Conservation (phyloP, 768 basidiomycete genomes). For the Tricholoma furcatifolium region DNA sequence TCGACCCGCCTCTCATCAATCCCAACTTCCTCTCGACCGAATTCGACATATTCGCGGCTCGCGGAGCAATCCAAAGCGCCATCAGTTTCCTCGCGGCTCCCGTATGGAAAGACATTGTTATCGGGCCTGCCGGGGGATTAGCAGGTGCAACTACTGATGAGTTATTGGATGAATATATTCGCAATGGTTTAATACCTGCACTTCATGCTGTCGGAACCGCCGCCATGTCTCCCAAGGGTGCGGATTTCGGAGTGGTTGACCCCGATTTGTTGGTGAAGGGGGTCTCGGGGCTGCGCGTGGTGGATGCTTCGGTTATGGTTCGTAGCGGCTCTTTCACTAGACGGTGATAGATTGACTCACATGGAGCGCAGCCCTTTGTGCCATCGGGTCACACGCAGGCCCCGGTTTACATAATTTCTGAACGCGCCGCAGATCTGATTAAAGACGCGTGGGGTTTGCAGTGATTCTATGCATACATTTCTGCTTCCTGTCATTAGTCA, state of each 20-base stretch:
- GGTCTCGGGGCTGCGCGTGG: neutral
- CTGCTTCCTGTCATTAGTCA: too few species aligned
- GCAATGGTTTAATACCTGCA: neutral
- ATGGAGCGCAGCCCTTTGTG: neutral
- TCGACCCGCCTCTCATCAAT: slow-evolving; percentile 40
- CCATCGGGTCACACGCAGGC: neutral
- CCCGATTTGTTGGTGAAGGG: neutral
- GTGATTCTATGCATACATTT: neutral
- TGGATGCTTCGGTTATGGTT: slow-evolving; percentile 1
- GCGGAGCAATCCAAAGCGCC: slow-evolving; percentile 20
- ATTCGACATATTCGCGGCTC: slow-evolving; percentile 23
- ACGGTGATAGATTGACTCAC: neutral
- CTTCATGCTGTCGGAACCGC: too few species aligned
- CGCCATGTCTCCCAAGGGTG: too few species aligned
- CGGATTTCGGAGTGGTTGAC: too few species aligned
- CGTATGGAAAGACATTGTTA: slow-evolving; percentile 9
- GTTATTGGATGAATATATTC: slow-evolving; percentile 6
- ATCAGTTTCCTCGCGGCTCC: slow-evolving; percentile 10
- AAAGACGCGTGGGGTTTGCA: neutral
- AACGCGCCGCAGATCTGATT: neutral
- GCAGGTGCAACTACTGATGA: slow-evolving; percentile 8
- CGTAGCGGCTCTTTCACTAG: neutral
- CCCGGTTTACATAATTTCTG: neutral
- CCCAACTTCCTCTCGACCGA: slow-evolving; percentile 27
- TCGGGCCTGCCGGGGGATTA: slow-evolving; percentile 8